Evolutionary conservation across 2,329 filamentous ascomycete genomes (phyloP).

Genomic region (Aspergillus neoniger): DNA sequence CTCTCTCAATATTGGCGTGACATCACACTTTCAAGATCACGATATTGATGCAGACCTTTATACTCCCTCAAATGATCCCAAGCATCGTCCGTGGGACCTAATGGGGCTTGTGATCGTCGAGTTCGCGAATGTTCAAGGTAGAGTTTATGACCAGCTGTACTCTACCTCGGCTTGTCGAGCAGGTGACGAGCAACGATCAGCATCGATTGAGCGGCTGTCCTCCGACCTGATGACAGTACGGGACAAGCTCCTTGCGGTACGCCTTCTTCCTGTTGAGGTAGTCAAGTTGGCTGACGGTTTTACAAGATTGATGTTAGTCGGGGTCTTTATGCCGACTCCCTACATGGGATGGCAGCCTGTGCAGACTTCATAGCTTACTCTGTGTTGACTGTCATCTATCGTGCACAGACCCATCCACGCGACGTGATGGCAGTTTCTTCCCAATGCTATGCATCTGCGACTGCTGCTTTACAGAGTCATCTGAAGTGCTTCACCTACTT

Average conservation of each 20-base stretch:
- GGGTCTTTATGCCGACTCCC: constrained; percentile 26
- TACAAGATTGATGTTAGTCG: constrained; percentile 25
- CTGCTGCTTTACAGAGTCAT: constrained; percentile 28
- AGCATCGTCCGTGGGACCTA: constrained; percentile 26
- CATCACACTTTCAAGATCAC: constrained; percentile 31
- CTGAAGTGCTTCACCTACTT: constrained; percentile 30
- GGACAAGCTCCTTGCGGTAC: constrained; percentile 25
- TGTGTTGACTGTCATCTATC: constrained; percentile 28
- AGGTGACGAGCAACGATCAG: constrained; percentile 16
- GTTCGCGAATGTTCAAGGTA: constrained; percentile 26
- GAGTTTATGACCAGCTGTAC: constrained; percentile 29
- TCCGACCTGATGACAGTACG: constrained; percentile 26
- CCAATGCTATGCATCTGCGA: constrained; percentile 29
- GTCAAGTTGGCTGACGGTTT: not conserved
- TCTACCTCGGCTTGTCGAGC: constrained; percentile 22
- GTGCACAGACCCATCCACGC: constrained; percentile 25
- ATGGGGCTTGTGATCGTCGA: constrained; percentile 26
- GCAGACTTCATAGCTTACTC: constrained; percentile 30
- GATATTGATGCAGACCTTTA: constrained; percentile 28
- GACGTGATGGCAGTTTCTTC: constrained; percentile 29
- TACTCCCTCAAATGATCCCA: constrained; percentile 20
- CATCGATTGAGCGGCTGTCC: constrained; percentile 24
- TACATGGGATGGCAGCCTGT: constrained; percentile 30
- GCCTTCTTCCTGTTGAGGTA: not conserved
- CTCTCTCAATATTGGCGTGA: constrained; percentile 27